Evolutionary conservation across 331 rosid species (phyloP).

Genomic region (Saraca asoca): DNA sequence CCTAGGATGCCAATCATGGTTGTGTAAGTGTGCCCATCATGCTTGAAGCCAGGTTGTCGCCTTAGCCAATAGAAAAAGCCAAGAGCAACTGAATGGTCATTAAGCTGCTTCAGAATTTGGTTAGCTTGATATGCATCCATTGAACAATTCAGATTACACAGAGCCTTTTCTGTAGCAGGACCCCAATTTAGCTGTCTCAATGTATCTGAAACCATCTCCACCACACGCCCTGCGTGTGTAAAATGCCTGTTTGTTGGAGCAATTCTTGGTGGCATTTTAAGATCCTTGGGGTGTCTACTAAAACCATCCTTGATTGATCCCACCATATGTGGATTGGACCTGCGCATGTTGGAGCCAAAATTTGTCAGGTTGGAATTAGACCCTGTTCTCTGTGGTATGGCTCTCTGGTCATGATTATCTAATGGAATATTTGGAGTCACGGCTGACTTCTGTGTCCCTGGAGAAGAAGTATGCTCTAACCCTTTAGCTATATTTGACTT

Average conservation of each 20-base stretch:
- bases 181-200: conserved; percentile 75
- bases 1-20: conserved; percentile 96
- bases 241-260: conserved; percentile 47
- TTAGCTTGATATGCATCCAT: conserved; percentile 86
- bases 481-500: conserved; percentile 46
- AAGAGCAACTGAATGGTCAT: conserved; percentile 74
- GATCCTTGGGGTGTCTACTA: conserved; percentile 48
- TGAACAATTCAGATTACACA: conserved; percentile 55
- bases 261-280: conserved; percentile 47
- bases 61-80: conserved; percentile 87
- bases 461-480: conserved; percentile 50
- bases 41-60: conserved; percentile 67
- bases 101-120: conserved; percentile 82
- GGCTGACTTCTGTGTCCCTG: conserved; percentile 47
- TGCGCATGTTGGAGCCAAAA: conserved; percentile 46
- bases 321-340: conserved; percentile 40
- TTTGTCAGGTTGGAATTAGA: conserved; percentile 47
- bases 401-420: conserved; percentile 45
- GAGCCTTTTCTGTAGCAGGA: conserved; percentile 76
- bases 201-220: conserved; percentile 61
- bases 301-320: conserved; percentile 49
- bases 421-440: conserved; percentile 38
- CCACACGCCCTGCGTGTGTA: conserved; percentile 47
- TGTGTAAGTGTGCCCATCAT: conserved; percentile 89
- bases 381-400: conserved; percentile 56